phyloP scores from a whole-genome alignment of 2,329 filamentous ascomycete species.

The Pseudogymnoascus sp. region DNA sequence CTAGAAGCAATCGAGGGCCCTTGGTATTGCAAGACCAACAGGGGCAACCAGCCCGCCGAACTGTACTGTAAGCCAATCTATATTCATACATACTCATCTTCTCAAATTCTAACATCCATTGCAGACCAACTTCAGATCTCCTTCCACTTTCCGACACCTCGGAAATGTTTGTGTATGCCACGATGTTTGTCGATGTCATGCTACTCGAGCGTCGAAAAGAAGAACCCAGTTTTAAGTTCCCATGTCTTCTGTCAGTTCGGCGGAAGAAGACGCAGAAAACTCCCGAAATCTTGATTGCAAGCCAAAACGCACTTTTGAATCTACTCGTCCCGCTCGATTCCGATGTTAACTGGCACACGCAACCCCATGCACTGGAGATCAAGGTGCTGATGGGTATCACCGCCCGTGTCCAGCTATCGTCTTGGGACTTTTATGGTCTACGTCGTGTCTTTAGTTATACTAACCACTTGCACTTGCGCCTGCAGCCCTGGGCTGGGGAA shows the following conservation, averaged over 20 bases:
- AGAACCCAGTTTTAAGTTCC: conserved; percentile 58
- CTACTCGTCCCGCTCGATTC: conserved; percentile 61
- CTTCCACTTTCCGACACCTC: conserved; percentile 49
- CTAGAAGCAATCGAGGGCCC: not conserved
- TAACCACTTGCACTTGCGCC: conserved; percentile 59
- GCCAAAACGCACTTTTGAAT: conserved; percentile 67
- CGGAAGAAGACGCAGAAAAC: conserved; percentile 58
- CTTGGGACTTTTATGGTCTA: conserved; percentile 64
- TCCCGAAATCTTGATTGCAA: conserved; percentile 64
- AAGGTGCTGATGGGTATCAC: conserved; percentile 65
- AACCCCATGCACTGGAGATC: conserved; percentile 54
- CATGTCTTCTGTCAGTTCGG: conserved; percentile 65
- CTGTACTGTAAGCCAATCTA: not conserved
- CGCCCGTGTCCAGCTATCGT: conserved; percentile 60
- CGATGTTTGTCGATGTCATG: conserved; percentile 63
- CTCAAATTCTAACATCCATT: not conserved
- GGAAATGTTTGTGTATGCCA: conserved; percentile 67
- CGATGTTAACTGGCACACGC: conserved; percentile 67
- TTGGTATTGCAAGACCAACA: not conserved
- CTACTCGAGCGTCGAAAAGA: conserved; percentile 63
- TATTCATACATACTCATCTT: not conserved
- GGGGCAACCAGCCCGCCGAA: not conserved
- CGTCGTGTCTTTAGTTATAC: conserved; percentile 80
- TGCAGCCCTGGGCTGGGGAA: conserved; percentile 62
- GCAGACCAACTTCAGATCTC: not conserved